These are phyloP conservation scores for Trapa bicornis DNA, from an alignment of 345 rosid genomes.

Conservation along the genomic window DNA sequence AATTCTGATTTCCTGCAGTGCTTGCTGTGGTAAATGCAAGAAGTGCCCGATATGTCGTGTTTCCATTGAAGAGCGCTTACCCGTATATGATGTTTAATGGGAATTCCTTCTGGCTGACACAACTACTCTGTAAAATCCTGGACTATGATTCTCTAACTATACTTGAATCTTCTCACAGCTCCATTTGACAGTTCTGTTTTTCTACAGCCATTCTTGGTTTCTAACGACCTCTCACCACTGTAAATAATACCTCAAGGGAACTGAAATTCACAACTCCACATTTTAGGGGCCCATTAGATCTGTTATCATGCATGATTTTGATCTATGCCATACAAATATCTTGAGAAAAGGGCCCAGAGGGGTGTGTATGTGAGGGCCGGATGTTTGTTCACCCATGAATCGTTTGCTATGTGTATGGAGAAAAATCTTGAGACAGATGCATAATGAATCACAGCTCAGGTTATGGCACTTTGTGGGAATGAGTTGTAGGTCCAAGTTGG, in stretches of 20 bases:
- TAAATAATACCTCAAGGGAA: neutral
- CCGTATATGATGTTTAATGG: conserved; percentile 73
- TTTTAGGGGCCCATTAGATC: no score
- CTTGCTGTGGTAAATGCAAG: conserved; percentile 81
- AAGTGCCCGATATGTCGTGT: conserved; percentile 87
- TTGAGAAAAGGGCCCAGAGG: no score
- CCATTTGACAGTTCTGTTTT: neutral
- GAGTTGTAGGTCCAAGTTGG: no score
- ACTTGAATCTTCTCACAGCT: neutral
- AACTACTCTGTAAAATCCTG: neutral
- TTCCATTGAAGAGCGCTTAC: conserved; percentile 58
- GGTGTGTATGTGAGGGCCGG: no score
- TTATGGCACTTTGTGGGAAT: no score
- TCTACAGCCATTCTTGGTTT: neutral
- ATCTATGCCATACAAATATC: no score
- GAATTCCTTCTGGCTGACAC: neutral
- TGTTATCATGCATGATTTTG: no score
- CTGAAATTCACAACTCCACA: neutral
- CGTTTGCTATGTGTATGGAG: no score
- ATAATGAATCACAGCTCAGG: no score
- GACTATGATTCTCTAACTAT: neutral
- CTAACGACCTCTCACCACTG: neutral
- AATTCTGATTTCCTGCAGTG: conserved; percentile 32
- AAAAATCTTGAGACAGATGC: no score
- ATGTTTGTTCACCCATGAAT: no score